These are phyloP conservation scores for Tuber brumale DNA, from an alignment of 495 filamentous ascomycete genomes.

Conservation along the genomic window DNA sequence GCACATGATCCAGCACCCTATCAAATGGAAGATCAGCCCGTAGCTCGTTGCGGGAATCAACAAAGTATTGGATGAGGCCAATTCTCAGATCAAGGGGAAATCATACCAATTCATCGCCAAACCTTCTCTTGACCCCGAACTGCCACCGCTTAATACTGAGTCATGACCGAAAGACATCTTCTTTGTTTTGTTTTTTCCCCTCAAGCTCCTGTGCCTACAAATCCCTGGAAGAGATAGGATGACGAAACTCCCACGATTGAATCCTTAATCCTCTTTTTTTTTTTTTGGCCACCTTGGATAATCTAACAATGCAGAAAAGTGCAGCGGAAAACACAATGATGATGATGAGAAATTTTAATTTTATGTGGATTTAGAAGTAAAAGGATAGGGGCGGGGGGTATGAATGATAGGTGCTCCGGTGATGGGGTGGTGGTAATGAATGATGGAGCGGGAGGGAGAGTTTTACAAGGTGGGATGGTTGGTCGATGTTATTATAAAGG, in stretches of 20 bases:
- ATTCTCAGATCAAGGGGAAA: conserved; percentile 4
- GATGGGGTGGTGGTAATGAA: conserved; percentile 25
- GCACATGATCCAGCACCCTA: conserved; percentile 63
- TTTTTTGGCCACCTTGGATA: conserved; percentile 2
- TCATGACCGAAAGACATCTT: conserved; percentile 28
- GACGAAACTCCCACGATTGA: conserved; percentile 3
- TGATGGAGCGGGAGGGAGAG: conserved; percentile 8
- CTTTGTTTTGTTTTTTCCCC: background rate
- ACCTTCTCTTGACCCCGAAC: conserved; percentile 26
- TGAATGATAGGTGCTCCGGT: background rate
- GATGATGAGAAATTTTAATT: background rate
- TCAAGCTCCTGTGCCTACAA: conserved; percentile 24
- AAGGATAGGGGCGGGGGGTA: conserved; percentile 4
- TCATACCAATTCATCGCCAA: conserved; percentile 37
- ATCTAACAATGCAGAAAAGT: background rate
- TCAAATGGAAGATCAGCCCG: conserved; percentile 23
- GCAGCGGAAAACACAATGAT: background rate
- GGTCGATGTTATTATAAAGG: conserved; percentile 18
- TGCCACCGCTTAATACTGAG: conserved; percentile 13
- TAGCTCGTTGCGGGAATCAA: conserved; percentile 5
- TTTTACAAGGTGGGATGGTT: background rate
- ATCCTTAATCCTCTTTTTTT: conserved; percentile 13
- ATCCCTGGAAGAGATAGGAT: background rate
- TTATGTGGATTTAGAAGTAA: conserved; percentile 6
- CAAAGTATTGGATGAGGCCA: conserved; percentile 1